These are phyloP conservation scores for Alternaria ethzedia DNA, from an alignment of 2,329 filamentous ascomycete species.

Conservation along the genomic window DNA sequence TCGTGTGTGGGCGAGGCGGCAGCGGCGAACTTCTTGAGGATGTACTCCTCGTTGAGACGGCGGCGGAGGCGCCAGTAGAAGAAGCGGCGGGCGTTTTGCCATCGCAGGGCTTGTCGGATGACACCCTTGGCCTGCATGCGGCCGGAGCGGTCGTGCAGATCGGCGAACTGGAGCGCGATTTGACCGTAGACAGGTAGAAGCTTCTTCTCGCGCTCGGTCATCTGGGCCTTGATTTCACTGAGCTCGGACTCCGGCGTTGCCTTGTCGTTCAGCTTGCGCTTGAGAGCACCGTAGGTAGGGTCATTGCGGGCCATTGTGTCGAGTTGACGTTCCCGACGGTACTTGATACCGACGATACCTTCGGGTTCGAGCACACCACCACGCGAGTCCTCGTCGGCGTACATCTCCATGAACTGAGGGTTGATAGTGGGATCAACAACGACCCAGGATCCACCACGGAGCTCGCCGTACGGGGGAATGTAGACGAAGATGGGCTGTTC, in stretches of 20 bases:
- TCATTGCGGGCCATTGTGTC: constrained; percentile 97
- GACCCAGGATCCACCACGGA: constrained; percentile 99
- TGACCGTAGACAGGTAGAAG: constrained; percentile 93
- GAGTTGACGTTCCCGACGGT: constrained; percentile 94
- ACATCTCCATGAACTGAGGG: constrained; percentile 97
- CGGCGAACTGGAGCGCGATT: constrained; percentile 95
- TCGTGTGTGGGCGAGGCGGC: constrained; percentile 51
- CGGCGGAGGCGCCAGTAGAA: constrained; percentile 99
- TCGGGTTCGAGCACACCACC: constrained; percentile 98
- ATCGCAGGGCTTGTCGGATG: constrained; percentile 82
- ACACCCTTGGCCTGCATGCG: constrained; percentile 98
- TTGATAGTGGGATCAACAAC: constrained; percentile 99
- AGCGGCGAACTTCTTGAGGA: constrained; percentile 82
- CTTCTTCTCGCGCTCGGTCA: constrained; percentile 83
- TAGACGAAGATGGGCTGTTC: constrained; percentile 99
- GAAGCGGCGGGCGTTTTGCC: constrained; percentile 91
- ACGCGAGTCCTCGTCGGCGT: constrained; percentile 91
- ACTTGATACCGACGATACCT: constrained; percentile 98
- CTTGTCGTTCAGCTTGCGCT: constrained; percentile 74
- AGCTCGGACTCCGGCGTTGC: constrained; percentile 75
- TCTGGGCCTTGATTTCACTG: constrained; percentile 80
- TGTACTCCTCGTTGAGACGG: constrained; percentile 95
- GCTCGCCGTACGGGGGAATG: constrained; percentile 94
- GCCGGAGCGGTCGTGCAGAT: constrained; percentile 94
- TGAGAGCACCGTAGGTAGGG: constrained; percentile 79